Evolutionary conservation across 495 filamentous ascomycete genomes (phyloP), one percentile per base, ranked within the genome.

Genomic region (Aspergillus ostianus): DNA sequence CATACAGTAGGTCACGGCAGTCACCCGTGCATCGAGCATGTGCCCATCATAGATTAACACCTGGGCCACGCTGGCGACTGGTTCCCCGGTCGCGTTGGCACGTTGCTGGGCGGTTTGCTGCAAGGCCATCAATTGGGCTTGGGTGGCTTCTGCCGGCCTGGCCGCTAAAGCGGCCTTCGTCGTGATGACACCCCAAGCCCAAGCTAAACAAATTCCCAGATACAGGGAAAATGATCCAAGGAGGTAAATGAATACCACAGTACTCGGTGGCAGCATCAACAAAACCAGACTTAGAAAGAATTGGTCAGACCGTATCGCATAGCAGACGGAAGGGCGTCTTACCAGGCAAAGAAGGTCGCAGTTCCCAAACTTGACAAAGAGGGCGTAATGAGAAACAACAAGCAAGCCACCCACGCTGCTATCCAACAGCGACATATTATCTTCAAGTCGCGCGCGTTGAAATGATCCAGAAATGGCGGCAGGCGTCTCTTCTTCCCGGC

Each of bases 401-500:
- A 60, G 4, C 64, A 68, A 0, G 72, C 73, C 46, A 79, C 71
- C 77, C 77, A 80, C 23, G 68, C 71, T 6, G 73, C 76, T 6
- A 75, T 64, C 50, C 67, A 72, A 47, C 77, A 80, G 30, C 77
- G 75, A 55, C 79, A 76, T 20, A 77, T 61, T 19, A 73, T 66
- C 65, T 80, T 79, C 36, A 80, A 62, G 51, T 80, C 76, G 62
- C 71, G 74, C 6, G 59, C 70, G 66, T 77, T 78, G 72, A 78
- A 78, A 56, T 80, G 77, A 54, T 79, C 70, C 20, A 79, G 64
- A 59, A 67, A 77, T 23, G 59, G 55, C 3, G 77, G 77, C 50
- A 78, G 46, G 0, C 51, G 56, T 1, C 58, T 51, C n/a, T 65
- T 61, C 23, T 61, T 44, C 51, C 36, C 36, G 36, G 36, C 5